Percentiles rank a stretch among this genome's conserved stretches.
Conservation (phyloP, 2,329 filamentous ascomycete species). For the Paraphoma chrysanthemicola region DNA sequence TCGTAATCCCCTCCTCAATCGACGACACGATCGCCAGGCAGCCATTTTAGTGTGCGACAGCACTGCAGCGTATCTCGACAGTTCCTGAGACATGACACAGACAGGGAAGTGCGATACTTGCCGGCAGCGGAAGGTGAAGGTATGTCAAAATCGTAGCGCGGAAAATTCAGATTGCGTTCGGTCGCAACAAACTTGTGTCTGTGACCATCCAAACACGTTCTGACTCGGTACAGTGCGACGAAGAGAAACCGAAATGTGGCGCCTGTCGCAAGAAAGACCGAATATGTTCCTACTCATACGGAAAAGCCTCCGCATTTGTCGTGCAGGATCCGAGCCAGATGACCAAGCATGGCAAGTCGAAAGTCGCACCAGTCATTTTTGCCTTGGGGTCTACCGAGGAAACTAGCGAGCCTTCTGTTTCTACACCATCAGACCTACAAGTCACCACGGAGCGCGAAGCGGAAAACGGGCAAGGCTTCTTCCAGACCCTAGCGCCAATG, state of each 20-base stretch:
- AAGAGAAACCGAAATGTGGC: constrained; percentile 35
- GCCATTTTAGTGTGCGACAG: neutral
- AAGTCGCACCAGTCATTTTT: constrained; percentile 18
- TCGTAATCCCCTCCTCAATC: too few relatives aligned
- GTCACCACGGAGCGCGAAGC: constrained; percentile 25
- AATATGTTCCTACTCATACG: constrained; percentile 35
- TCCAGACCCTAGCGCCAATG: constrained; percentile 29
- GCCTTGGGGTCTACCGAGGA: constrained; percentile 9
- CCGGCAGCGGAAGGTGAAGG: constrained; percentile 41
- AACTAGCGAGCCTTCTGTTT: neutral
- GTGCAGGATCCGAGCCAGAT: constrained; percentile 37
- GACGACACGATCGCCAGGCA: neutral
- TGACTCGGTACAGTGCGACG: constrained; percentile 30
- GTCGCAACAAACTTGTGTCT: neutral
- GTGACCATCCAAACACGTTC: neutral
- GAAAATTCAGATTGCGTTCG: neutral
- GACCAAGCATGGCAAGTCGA: constrained; percentile 37
- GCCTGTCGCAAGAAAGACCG: constrained; percentile 38
- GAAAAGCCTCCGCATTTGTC: constrained; percentile 34
- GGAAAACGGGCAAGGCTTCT: constrained; percentile 31
- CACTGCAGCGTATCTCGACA: neutral
- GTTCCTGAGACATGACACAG: constrained; percentile 28
- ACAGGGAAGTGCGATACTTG: constrained; percentile 42
- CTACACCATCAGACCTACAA: constrained; percentile 17
- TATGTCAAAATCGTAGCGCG: constrained; percentile 2